phyloP scores from a whole-genome alignment of 805 yeast species.

The Candida tallmaniae region DNA sequence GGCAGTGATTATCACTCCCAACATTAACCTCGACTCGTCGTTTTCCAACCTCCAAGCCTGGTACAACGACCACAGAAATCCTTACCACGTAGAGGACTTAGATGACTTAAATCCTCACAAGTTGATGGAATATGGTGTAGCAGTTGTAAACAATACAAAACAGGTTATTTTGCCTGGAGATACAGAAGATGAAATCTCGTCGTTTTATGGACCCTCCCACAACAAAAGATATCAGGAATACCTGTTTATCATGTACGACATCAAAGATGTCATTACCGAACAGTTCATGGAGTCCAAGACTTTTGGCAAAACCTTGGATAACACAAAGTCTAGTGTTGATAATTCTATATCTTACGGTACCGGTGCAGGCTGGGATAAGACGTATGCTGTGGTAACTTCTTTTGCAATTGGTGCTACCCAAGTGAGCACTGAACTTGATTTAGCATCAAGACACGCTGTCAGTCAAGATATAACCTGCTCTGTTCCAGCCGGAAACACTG shows the following conservation, averaged over 20 bases:
- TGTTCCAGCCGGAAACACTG: conserved; percentile 5
- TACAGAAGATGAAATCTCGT: conserved; percentile 5
- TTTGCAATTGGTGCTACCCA: background rate
- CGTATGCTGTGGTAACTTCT: conserved; percentile 24
- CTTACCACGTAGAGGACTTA: conserved; percentile 2
- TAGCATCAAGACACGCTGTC: conserved; percentile 2
- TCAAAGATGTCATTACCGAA: background rate
- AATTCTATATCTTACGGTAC: conserved; percentile 13
- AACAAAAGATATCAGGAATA: background rate
- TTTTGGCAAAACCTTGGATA: conserved; percentile 7
- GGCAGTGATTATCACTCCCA: conserved; percentile 1
- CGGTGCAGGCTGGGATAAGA: conserved; percentile 12
- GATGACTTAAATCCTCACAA: conserved; percentile 2
- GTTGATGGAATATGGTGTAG: conserved; percentile 3
- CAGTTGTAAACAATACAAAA: conserved; percentile 1
- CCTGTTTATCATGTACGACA: conserved; percentile 2
- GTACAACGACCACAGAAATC: conserved; percentile 3
- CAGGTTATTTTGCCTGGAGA: conserved; percentile 5
- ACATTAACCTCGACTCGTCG: conserved; percentile 1
- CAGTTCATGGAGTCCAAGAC: conserved; percentile 3
- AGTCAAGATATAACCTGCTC: conserved; percentile 3
- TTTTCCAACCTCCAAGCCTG: conserved; percentile 4
- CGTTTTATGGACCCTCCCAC: conserved; percentile 3
- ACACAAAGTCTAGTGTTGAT: conserved; percentile 2
- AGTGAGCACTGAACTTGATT: conserved; percentile 4